Conservation (phyloP, 176 grass and related monocot species). For the Bolboschoenus planiculmis region DNA sequence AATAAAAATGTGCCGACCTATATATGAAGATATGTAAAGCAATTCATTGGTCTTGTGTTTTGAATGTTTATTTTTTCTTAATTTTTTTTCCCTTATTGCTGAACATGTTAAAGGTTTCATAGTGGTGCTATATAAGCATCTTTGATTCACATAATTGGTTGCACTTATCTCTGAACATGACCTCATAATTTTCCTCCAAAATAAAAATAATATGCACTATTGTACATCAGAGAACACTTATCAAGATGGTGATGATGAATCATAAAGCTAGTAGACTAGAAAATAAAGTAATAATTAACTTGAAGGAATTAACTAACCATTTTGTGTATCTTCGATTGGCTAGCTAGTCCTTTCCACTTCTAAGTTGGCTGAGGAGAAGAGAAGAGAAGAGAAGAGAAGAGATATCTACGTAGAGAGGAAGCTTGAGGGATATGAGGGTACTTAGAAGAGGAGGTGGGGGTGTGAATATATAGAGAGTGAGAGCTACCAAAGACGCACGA, state of each 20-base stretch:
- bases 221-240: neutral
- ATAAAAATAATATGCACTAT: neutral
- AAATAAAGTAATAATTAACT: neutral
- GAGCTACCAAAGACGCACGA: neutral
- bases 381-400: slow-evolving; percentile 13
- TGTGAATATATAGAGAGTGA: slow-evolving; percentile 56
- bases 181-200: neutral
- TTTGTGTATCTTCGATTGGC: slow-evolving; percentile 12
- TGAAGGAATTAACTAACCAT: slow-evolving; percentile 36
- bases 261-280: neutral
- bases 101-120: neutral
- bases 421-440: neutral
- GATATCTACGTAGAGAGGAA: slow-evolving; percentile 5
- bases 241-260: neutral
- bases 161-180: neutral
- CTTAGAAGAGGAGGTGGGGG: slow-evolving; percentile 17
- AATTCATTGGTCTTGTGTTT: neutral
- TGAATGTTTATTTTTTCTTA: neutral
- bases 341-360: neutral
- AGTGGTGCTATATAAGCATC: neutral
- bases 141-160: neutral
- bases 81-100: neutral
- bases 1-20: neutral
- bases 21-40: neutral
- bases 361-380: neutral